Evolutionary conservation across 2,329 filamentous ascomycete species (phyloP), one percentile per base, ranked within the genome.

Genomic region (Paecilomyces fulvus): DNA sequence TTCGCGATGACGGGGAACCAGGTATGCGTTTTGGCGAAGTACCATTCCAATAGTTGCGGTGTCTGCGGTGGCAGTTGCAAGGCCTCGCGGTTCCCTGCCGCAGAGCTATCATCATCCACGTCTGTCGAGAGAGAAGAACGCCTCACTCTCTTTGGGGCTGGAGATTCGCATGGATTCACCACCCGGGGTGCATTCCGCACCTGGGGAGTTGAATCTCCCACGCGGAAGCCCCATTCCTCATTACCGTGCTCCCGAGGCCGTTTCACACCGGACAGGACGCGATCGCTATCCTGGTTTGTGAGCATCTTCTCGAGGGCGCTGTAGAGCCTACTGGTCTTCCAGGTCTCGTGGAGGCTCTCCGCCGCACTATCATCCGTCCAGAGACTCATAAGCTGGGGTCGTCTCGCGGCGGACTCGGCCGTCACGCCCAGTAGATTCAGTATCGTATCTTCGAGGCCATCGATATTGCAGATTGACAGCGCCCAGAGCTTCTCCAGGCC

Each of bases 1-100:
- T 82, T 83, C 52, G 82, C 79, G 25, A 79, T 73, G n/a, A 84
- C 77, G 0, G 82, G 82, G 30, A 85, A 76, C 82, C 82, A 85
- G 25, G 77, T 77, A 60, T 84, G 80, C 0, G 80, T 83, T 55
- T 79, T 78, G 0, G 80, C 76, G 59, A 83, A 83, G 61, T 83
- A 84, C 10, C 79, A 72, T 62, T 84, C 80, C 33, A 84, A 68
- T 6, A 83, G 68, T 14, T 74, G 72, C 65, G 80, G 80, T 8
- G 79, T 75, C 55, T 80, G 75, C 25, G 71, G 61, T 11, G 82
- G 82, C 10, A 84, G 71, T 37, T 68, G 65, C 37, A 72, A 63
- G 11, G 60, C 49, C 30, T 61, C 60, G 2, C 28, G 31, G 37
- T 52, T 54, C 37, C 30, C 59, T 10, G 52, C 30, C 4, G 58